These are phyloP conservation scores for Niveomyces coronatus DNA, from an alignment of 2,329 filamentous ascomycete genomes.

Conservation along the genomic window DNA sequence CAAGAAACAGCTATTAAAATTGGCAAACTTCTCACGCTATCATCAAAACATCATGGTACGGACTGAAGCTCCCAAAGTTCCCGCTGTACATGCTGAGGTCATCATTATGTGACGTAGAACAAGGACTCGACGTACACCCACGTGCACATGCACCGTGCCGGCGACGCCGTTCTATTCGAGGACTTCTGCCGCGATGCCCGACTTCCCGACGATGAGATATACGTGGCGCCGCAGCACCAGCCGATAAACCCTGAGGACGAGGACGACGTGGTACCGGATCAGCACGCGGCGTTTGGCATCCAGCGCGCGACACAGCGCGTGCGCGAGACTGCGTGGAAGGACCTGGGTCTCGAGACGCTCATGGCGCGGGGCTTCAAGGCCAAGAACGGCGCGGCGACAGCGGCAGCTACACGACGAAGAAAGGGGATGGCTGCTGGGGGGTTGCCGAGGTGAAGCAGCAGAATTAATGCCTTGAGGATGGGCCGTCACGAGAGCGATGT, in stretches of 20 bases:
- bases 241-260: constrained; percentile 82
- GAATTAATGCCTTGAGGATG: too few relatives aligned
- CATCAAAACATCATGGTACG: too few relatives aligned
- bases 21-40: too few relatives aligned
- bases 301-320: constrained; percentile 65
- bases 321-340: constrained; percentile 67
- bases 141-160: constrained; percentile 61
- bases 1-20: too few relatives aligned
- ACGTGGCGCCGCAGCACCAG: constrained; percentile 69
- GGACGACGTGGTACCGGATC: constrained; percentile 79
- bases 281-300: constrained; percentile 81
- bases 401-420: too few relatives aligned
- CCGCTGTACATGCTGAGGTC: too few relatives aligned
- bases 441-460: constrained; percentile 15
- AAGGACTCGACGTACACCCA: constrained; percentile 70
- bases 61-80: too few relatives aligned
- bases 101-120: constrained; percentile 42
- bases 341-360: constrained; percentile 61
- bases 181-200: constrained; percentile 62
- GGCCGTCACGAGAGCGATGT: too few relatives aligned
- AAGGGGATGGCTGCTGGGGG: constrained; percentile 11
- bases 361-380: constrained; percentile 50
- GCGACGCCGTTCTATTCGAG: constrained; percentile 71
- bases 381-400: too few relatives aligned
- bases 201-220: constrained; percentile 68